These are phyloP conservation scores for Wickerhamiella infanticola DNA, from an alignment of 1,139 yeast genomes.

Conservation along the genomic window DNA sequence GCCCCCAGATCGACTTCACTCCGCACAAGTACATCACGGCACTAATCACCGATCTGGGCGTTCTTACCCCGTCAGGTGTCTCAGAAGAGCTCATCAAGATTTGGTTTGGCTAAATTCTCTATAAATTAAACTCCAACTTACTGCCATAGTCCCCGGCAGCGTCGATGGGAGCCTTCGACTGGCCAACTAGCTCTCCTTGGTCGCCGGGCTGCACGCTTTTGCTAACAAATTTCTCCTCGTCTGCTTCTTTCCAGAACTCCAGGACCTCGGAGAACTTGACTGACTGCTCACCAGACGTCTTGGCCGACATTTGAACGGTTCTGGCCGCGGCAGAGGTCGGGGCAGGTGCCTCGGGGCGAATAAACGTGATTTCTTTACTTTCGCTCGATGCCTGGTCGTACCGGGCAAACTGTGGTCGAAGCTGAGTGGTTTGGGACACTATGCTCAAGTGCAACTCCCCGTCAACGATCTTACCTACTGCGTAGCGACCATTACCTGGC, in stretches of 20 bases:
- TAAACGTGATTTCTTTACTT: neutral
- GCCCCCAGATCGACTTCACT: constrained; percentile 69
- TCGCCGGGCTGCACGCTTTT: neutral
- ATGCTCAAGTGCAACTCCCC: constrained; percentile 50
- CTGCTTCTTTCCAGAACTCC: constrained; percentile 53
- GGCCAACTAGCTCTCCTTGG: neutral
- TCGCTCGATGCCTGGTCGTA: constrained; percentile 28
- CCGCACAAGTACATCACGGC: constrained; percentile 95
- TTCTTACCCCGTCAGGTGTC: constrained; percentile 91
- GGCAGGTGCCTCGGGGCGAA: neutral
- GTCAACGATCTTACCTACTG: constrained; percentile 35
- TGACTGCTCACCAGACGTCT: constrained; percentile 42
- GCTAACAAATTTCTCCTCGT: constrained; percentile 48
- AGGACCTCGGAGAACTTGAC: constrained; percentile 70
- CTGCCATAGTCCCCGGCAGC: neutral
- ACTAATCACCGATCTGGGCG: constrained; percentile 89
- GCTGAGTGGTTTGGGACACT: constrained; percentile 52
- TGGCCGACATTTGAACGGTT: constrained; percentile 62
- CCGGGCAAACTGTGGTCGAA: constrained; percentile 69
- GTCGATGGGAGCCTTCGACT: neutral
- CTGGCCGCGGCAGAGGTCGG: constrained; percentile 32
- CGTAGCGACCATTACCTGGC: constrained; percentile 33
- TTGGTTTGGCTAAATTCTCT: constrained; percentile 62
- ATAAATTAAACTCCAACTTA: neutral
- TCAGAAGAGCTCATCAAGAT: constrained; percentile 93